These are phyloP conservation scores for Penicillium manginii DNA, from an alignment of 495 filamentous ascomycete species.

Conservation along the genomic window DNA sequence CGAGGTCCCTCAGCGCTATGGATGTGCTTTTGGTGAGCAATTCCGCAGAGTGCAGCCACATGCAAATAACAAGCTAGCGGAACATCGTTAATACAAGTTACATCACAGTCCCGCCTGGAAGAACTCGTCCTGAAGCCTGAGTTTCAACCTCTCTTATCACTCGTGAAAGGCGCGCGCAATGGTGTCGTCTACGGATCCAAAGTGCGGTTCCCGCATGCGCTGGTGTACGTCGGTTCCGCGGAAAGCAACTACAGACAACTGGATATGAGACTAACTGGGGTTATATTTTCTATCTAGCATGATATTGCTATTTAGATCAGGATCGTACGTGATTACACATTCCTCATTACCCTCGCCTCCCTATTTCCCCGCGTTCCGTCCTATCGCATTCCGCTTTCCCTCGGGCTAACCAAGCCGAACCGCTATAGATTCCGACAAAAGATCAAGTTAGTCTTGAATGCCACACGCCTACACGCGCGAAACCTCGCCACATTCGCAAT, in stretches of 20 bases:
- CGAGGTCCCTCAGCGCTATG: conserved; percentile 44
- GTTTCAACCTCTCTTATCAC: conserved; percentile 77
- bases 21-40: conserved; percentile 44
- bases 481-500: conserved; percentile 91
- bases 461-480: conserved; percentile 85
- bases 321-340: conserved; percentile 62
- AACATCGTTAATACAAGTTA: conserved; percentile 8
- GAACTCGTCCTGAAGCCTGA: conserved; percentile 77
- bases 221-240: conserved; percentile 66
- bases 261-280: conserved; percentile 4
- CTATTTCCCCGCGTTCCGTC: conserved; percentile 2
- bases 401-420: conserved; percentile 10
- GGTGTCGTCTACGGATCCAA: conserved; percentile 96
- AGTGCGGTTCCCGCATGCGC: conserved; percentile 96
- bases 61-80: conserved; percentile 4
- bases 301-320: conserved; percentile 92
- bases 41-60: conserved; percentile 11
- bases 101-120: conserved; percentile 54
- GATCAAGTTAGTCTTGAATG: conserved; percentile 72
- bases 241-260: not conserved
- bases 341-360: not conserved
- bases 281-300: conserved; percentile 56
- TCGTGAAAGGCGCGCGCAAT: conserved; percentile 93
- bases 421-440: conserved; percentile 74
- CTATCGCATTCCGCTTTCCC: conserved; percentile 8